phyloP scores from a whole-genome alignment of 371 early-diverging fungal species.

The Dipsacomyces acuminosporus region DNA sequence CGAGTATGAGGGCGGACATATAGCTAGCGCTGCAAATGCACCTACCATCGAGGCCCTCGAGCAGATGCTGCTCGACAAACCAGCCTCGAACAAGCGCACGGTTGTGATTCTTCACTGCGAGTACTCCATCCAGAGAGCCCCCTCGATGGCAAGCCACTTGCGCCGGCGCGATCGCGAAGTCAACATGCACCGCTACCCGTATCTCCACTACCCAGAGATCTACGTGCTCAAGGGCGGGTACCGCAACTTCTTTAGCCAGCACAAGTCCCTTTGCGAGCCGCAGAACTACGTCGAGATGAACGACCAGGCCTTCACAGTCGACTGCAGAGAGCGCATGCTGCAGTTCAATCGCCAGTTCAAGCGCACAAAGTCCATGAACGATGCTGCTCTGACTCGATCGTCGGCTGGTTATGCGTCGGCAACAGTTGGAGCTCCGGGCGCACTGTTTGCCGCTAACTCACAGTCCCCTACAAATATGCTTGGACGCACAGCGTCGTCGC shows the following conservation, averaged over 20 bases:
- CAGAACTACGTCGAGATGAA: slow-evolving; percentile 69
- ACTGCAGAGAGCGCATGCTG: slow-evolving; percentile 46
- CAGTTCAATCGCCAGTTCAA: slow-evolving; percentile 49
- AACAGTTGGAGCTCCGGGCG: slow-evolving; percentile 3
- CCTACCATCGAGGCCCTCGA: slow-evolving; percentile 53
- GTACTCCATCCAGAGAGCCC: slow-evolving; percentile 79
- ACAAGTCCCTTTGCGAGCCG: slow-evolving; percentile 57
- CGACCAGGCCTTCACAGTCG: slow-evolving; percentile 43
- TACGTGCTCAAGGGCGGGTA: slow-evolving; percentile 92
- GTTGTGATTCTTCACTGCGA: slow-evolving; percentile 90
- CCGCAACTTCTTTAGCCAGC: slow-evolving; percentile 58
- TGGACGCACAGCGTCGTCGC: slow-evolving; percentile 10
- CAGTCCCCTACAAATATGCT: slow-evolving; percentile 24
- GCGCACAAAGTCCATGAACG: slow-evolving; percentile 48
- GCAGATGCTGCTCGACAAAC: slow-evolving; percentile 41
- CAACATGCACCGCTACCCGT: slow-evolving; percentile 69
- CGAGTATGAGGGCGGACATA: slow-evolving; percentile 88
- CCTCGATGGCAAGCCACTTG: slow-evolving; percentile 72
- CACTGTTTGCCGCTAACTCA: slow-evolving; percentile 16
- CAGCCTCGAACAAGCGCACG: slow-evolving; percentile 38
- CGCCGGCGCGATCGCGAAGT: slow-evolving; percentile 70
- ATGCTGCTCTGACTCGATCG: slow-evolving; percentile 20
- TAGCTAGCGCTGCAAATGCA: slow-evolving; percentile 67
- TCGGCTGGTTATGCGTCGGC: not conserved
- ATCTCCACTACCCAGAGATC: slow-evolving; percentile 76